Percentiles rank a stretch among this genome's conserved stretches.
These are phyloP conservation scores for Coprinopsis cinerea DNA, from an alignment of 768 basidiomycete species.

Conservation along the genomic window DNA sequence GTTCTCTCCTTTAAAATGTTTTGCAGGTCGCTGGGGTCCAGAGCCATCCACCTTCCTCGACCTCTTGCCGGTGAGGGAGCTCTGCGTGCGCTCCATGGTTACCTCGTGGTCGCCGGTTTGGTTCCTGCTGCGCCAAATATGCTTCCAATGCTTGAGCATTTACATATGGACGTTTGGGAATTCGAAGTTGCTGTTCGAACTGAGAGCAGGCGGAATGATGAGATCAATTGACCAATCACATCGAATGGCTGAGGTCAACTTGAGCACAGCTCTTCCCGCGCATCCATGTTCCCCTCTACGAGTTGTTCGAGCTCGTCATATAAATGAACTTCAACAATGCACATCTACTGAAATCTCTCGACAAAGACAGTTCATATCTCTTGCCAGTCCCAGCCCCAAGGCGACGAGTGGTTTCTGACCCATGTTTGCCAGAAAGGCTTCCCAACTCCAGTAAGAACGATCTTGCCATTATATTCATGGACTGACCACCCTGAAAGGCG, in stretches of 20 bases:
- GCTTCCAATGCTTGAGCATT: too few relatives aligned
- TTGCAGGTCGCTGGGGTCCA: slow-evolving; percentile 17
- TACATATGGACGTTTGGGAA: too few relatives aligned
- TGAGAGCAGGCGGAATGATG: too few relatives aligned
- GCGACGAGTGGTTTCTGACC: slow-evolving; percentile 38
- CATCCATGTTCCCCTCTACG: neutral
- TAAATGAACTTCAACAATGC: slow-evolving; percentile 51
- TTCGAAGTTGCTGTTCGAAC: too few relatives aligned
- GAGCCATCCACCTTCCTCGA: slow-evolving; percentile 14
- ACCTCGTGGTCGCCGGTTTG: too few relatives aligned
- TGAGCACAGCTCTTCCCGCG: neutral
- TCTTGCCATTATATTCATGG: slow-evolving; percentile 7
- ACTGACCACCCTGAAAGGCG: slow-evolving; percentile 35
- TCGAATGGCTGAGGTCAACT: too few relatives aligned
- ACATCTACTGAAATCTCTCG: slow-evolving; percentile 28
- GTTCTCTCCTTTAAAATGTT: slow-evolving; percentile 15
- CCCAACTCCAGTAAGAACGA: slow-evolving; percentile 61
- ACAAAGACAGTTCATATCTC: slow-evolving; percentile 10
- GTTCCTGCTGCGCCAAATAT: too few relatives aligned
- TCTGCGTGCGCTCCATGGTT: too few relatives aligned
- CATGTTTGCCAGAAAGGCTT: slow-evolving; percentile 64
- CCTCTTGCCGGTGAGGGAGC: neutral
- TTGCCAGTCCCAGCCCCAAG: slow-evolving; percentile 22
- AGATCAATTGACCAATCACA: neutral
- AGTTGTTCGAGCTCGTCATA: neutral